These are phyloP conservation scores for Lecanicillium sp. DNA, from an alignment of 2,329 filamentous ascomycete species.

Conservation along the genomic window DNA sequence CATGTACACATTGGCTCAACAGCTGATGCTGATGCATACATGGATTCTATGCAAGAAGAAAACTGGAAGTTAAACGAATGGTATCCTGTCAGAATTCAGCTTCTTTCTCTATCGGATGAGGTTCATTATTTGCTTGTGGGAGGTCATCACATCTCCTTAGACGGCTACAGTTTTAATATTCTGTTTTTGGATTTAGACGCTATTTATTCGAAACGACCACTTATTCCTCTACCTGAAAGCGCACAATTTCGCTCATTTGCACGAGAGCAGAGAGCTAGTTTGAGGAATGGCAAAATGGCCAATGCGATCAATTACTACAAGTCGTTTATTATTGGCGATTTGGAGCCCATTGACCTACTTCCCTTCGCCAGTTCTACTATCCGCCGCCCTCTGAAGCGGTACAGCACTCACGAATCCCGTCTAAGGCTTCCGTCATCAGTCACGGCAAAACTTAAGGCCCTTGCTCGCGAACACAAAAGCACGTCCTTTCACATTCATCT, in stretches of 20 bases:
- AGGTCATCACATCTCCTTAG: constrained; percentile 43
- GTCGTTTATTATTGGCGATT: neutral
- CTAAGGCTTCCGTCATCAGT: neutral
- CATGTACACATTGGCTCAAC: too few species aligned
- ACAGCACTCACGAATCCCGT: neutral
- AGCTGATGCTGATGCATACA: too few species aligned
- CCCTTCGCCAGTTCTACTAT: constrained; percentile 1
- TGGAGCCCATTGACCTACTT: neutral
- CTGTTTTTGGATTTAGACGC: constrained; percentile 32
- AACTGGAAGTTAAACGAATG: too few species aligned
- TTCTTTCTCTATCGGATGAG: constrained; percentile 22
- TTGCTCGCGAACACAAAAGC: neutral
- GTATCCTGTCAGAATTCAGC: too few species aligned
- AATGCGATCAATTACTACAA: neutral
- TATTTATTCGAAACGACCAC: neutral
- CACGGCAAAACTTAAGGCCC: neutral
- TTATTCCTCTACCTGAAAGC: neutral
- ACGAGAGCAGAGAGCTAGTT: neutral
- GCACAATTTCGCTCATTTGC: constrained; percentile 1
- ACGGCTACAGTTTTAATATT: constrained; percentile 35
- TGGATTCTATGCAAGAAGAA: too few species aligned
- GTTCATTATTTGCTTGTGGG: constrained; percentile 32
- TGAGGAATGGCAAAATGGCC: constrained; percentile 1
- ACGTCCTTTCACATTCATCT: constrained; percentile 39
- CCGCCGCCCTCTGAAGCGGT: constrained; percentile 1